Percentiles rank a stretch among this genome's conserved stretches.
Conservation (phyloP, 768 basidiomycete genomes). For the Artomyces pyxidatus region DNA sequence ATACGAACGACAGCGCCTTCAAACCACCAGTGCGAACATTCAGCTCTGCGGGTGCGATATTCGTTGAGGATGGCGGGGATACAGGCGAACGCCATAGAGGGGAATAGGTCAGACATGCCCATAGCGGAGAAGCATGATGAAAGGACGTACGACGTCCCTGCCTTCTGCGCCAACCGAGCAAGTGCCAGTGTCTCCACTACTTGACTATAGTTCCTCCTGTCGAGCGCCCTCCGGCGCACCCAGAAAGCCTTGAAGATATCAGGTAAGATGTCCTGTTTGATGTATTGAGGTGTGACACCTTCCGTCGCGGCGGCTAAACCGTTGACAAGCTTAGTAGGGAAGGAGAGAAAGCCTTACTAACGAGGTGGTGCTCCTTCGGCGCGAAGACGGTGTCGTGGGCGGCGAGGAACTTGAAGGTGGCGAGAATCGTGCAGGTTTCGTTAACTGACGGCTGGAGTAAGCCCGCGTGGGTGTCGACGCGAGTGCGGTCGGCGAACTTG, state of each 20-base stretch:
- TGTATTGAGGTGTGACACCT: conserved; percentile 92
- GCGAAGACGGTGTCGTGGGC: too few relatives aligned
- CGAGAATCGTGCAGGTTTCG: too few relatives aligned
- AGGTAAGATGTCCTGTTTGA: conserved; percentile 95
- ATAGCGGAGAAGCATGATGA: too few relatives aligned
- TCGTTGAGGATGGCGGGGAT: conserved; percentile 98
- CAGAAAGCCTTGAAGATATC: conserved; percentile 99
- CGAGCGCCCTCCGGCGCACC: conserved; percentile 97
- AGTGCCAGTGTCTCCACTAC: conserved; percentile 98
- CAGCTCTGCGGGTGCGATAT: conserved; percentile 93
- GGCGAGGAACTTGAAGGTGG: too few relatives aligned
- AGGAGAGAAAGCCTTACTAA: too few relatives aligned
- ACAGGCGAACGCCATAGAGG: conserved; percentile 88
- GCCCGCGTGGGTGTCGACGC: too few relatives aligned
- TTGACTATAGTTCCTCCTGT: conserved; percentile 91
- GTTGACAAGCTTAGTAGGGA: too few relatives aligned
- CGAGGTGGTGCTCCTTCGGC: too few relatives aligned
- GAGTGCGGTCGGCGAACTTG: too few relatives aligned
- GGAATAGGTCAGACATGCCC: too few relatives aligned
- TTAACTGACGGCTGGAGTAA: too few relatives aligned
- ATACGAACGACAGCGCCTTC: conserved; percentile 96
- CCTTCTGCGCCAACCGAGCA: conserved; percentile 96
- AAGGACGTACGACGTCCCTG: conserved; percentile 66
- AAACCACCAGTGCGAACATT: conserved; percentile 99
- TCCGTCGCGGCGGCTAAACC: conserved; percentile 98